Conservation (phyloP, 129 eudicot species). For the Lactuca saligna region DNA sequence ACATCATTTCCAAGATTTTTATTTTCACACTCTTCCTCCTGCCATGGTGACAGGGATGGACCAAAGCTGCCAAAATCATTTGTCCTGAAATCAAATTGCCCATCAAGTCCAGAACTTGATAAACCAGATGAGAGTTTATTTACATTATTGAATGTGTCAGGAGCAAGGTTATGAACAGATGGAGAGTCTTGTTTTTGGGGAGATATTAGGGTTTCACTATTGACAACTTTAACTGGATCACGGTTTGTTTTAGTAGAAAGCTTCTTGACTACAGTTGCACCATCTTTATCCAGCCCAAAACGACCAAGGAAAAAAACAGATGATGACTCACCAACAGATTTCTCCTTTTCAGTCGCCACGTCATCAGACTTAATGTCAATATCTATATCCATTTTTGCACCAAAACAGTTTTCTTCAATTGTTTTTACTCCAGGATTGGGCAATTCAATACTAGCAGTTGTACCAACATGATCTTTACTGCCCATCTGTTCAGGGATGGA, state of each 20-base stretch:
- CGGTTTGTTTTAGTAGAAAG: constrained; percentile 12
- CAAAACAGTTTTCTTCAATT: constrained; percentile 27
- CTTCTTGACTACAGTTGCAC: constrained; percentile 28
- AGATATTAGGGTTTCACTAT: constrained; percentile 20
- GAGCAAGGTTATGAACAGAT: constrained; percentile 30
- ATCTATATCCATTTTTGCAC: constrained; percentile 26
- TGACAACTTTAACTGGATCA: constrained; percentile 17
- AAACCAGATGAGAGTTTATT: constrained; percentile 33
- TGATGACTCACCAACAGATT: constrained; percentile 33
- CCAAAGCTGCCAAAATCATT: constrained; percentile 26
- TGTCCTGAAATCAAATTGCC: constrained; percentile 17
- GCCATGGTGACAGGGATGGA: constrained; percentile 19
- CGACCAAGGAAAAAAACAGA: constrained; percentile 36
- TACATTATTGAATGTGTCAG: constrained; percentile 20
- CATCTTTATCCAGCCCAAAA: constrained; percentile 33
- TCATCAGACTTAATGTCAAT: constrained; percentile 21
- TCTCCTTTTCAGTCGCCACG: constrained; percentile 32
- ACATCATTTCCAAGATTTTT: constrained; percentile 23
- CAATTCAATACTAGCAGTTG: constrained; percentile 16
- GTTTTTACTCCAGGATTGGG: constrained; percentile 20
- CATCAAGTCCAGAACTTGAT: constrained; percentile 33
- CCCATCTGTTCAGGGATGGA: constrained; percentile 10
- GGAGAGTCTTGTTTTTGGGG: constrained; percentile 10
- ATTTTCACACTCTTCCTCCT: constrained; percentile 31
- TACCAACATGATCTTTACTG: constrained; percentile 15